Evolutionary conservation across 495 filamentous ascomycete genomes (phyloP).

Genomic region (Neurospora intermedia): DNA sequence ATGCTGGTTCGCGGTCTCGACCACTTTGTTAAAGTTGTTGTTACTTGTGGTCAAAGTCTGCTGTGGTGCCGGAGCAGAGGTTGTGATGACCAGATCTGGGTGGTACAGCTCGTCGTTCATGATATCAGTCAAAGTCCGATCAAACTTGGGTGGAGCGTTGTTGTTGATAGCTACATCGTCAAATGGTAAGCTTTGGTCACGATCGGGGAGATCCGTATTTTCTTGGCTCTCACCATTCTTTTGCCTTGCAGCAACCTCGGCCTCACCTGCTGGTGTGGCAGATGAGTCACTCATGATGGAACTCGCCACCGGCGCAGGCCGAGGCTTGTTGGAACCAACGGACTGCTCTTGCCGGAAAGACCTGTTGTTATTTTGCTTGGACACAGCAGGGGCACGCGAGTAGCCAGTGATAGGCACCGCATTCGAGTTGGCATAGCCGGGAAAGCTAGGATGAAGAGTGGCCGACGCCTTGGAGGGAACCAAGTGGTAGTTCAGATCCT

Average conservation of each 20-base stretch:
- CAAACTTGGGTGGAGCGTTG: slow-evolving; percentile 56
- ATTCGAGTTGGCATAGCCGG: slow-evolving; percentile 12
- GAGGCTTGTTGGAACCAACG: slow-evolving; percentile 21
- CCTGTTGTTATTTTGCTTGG: slow-evolving; percentile 25
- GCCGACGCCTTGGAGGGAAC: slow-evolving; percentile 23
- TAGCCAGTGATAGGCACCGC: slow-evolving; percentile 14
- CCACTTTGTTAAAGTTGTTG: slow-evolving; percentile 51
- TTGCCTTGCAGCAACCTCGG: slow-evolving; percentile 36
- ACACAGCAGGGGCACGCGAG: slow-evolving; percentile 18
- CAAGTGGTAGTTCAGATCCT: slow-evolving; percentile 32
- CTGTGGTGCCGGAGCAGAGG: slow-evolving; percentile 36
- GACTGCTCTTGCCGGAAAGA: slow-evolving; percentile 27
- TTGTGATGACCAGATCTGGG: slow-evolving; percentile 46
- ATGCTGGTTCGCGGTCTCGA: slow-evolving; percentile 41
- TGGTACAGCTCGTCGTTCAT: slow-evolving; percentile 81
- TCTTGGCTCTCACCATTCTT: slow-evolving; percentile 35
- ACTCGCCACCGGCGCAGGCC: slow-evolving; percentile 39
- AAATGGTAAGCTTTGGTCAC: slow-evolving; percentile 29
- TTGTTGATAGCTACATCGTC: slow-evolving; percentile 37
- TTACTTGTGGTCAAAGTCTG: slow-evolving; percentile 43
- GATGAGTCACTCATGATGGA: slow-evolving; percentile 44
- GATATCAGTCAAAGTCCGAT: slow-evolving; percentile 75
- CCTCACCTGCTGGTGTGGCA: slow-evolving; percentile 39
- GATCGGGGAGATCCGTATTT: slow-evolving; percentile 40
- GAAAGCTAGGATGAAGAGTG: slow-evolving; percentile 25